phyloP scores from a whole-genome alignment of 257 asterid species.

The Ocimum tenuiflorum region DNA sequence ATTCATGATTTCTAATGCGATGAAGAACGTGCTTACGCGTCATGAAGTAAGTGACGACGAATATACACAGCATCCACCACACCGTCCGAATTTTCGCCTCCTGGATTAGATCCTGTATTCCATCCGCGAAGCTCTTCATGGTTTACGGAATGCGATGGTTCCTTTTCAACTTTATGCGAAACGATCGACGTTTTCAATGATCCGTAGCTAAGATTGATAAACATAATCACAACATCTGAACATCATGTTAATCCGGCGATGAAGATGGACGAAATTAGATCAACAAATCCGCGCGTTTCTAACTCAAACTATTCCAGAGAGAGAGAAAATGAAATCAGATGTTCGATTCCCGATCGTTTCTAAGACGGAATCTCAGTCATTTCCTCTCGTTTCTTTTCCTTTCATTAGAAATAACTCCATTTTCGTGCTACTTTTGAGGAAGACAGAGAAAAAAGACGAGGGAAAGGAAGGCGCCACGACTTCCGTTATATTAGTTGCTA shows the following conservation, averaged over 20 bases:
- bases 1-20: not conserved
- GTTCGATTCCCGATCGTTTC: slow-evolving; percentile 12
- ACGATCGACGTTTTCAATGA: not conserved
- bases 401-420: slow-evolving; percentile 18
- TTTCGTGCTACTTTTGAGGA: slow-evolving; percentile 23
- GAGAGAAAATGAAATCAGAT: not conserved
- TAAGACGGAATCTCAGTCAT: slow-evolving; percentile 8
- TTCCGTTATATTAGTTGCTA: slow-evolving; percentile 14
- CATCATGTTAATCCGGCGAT: not conserved
- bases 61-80: slow-evolving; percentile 82
- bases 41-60: slow-evolving; percentile 58
- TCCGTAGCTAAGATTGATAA: not conserved
- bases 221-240: not conserved
- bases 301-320: not conserved
- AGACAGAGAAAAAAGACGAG: slow-evolving; percentile 20
- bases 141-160: not conserved
- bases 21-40: slow-evolving; percentile 51
- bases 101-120: slow-evolving; percentile 71
- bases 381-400: not conserved
- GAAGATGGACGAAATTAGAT: not conserved
- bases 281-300: slow-evolving; percentile 6
- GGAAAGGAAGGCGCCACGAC: slow-evolving; percentile 26
- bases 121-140: slow-evolving; percentile 54
- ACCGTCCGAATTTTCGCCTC: slow-evolving; percentile 91
- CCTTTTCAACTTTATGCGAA: not conserved